Conservation (phyloP, 2,329 filamentous ascomycete species). For the Fusarium foetens region DNA sequence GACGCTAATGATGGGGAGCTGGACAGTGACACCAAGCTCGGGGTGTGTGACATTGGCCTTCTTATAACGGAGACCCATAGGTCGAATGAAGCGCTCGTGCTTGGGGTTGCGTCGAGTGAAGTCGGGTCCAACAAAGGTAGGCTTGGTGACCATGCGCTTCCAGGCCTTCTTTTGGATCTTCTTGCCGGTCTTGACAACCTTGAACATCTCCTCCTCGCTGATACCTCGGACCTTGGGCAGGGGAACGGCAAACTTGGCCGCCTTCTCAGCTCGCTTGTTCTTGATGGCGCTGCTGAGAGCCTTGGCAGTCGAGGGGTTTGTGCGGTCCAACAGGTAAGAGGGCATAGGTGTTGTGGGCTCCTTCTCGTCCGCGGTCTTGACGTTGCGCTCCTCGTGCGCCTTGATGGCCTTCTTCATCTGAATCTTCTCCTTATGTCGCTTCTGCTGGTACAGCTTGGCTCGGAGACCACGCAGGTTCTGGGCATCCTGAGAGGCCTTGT, state of each 20-base stretch:
- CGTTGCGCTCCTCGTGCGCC: conserved; percentile 93
- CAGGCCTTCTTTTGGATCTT: conserved; percentile 88
- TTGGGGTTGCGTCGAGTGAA: conserved; percentile 92
- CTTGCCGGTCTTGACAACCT: conserved; percentile 94
- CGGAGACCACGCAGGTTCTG: conserved; percentile 92
- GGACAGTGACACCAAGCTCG: conserved; percentile 86
- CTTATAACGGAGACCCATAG: conserved; percentile 63
- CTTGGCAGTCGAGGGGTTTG: conserved; percentile 67
- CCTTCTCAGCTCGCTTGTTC: conserved; percentile 94
- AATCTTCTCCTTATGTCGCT: conserved; percentile 96
- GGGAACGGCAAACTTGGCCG: conserved; percentile 90
- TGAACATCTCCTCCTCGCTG: conserved; percentile 97
- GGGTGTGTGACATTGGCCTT: conserved; percentile 72
- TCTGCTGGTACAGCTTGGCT: conserved; percentile 93
- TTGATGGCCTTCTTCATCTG: conserved; percentile 96
- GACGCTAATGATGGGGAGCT: conserved; percentile 79
- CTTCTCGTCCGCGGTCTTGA: conserved; percentile 87
- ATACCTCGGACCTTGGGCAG: conserved; percentile 93
- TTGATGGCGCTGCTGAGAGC: conserved; percentile 88
- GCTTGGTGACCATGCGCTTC: conserved; percentile 74
- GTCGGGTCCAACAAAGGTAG: conserved; percentile 83
- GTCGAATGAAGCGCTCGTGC: conserved; percentile 67
- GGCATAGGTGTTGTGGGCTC: conserved; percentile 85
- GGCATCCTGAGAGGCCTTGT: conserved; percentile 88
- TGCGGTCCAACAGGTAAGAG: conserved; percentile 92